Percentiles rank a stretch among this genome's conserved stretches.
phyloP scores from a whole-genome alignment of 192 early-diverging fungal genomes.

The Anaeromyces robustus region DNA sequence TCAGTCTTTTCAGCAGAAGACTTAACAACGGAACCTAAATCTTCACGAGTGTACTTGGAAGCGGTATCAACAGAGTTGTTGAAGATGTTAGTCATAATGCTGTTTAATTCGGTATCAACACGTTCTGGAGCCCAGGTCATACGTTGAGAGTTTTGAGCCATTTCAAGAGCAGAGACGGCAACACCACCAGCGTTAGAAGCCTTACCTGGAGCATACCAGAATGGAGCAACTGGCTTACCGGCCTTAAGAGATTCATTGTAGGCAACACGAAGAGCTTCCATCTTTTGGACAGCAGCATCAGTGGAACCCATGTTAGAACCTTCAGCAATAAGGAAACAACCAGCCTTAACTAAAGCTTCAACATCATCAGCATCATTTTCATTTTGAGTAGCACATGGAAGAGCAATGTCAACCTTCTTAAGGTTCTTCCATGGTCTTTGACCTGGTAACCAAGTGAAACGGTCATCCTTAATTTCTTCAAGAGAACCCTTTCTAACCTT shows the following conservation, averaged over 20 bases:
- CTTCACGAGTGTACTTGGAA: constrained; percentile 11
- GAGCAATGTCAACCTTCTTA: constrained; percentile 25
- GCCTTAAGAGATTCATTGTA: constrained; percentile 20
- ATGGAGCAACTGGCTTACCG: not conserved
- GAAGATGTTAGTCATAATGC: constrained; percentile 36
- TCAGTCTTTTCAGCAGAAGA: not conserved
- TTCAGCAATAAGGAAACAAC: constrained; percentile 28
- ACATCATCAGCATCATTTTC: constrained; percentile 35
- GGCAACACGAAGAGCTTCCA: constrained; percentile 9
- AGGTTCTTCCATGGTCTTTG: constrained; percentile 28
- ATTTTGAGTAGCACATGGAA: constrained; percentile 38
- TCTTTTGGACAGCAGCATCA: constrained; percentile 22
- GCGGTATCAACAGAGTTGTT: constrained; percentile 28
- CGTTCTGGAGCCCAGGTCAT: constrained; percentile 34
- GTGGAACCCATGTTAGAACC: constrained; percentile 38
- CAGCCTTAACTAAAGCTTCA: constrained; percentile 26
- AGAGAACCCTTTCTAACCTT: constrained; percentile 32
- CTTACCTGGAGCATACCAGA: constrained; percentile 33
- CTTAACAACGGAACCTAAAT: not conserved
- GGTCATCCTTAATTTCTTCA: constrained; percentile 24
- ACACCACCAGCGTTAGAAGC: constrained; percentile 37
- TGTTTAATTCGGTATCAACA: constrained; percentile 28
- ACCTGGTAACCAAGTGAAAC: constrained; percentile 21
- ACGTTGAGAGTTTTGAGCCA: constrained; percentile 39
- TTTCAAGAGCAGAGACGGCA: constrained; percentile 35